These are phyloP conservation scores for Raddia guianensis DNA, from an alignment of 176 grass and related monocot genomes.

Conservation along the genomic window DNA sequence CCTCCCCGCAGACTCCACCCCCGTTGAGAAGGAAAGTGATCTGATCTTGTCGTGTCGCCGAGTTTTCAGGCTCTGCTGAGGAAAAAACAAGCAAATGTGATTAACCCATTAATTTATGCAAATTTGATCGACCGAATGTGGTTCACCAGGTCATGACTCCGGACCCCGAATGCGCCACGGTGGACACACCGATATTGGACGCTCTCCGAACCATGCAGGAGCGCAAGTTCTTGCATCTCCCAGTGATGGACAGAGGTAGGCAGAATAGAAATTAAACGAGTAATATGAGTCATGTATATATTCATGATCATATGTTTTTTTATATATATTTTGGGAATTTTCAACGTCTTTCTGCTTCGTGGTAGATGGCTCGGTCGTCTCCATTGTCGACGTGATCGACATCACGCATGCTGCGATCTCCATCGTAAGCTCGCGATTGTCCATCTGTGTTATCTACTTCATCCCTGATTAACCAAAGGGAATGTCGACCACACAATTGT, in stretches of 20 bases:
- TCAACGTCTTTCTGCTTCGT: too few species aligned
- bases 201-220: slow-evolving; percentile 75
- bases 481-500: too few species aligned
- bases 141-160: slow-evolving; percentile 66
- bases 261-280: too few species aligned
- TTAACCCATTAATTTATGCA: too few species aligned
- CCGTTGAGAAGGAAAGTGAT: slow-evolving; percentile 55
- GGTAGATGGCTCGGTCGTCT: slow-evolving; percentile 62
- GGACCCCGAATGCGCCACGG: slow-evolving; percentile 69
- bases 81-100: too few species aligned
- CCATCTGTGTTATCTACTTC: not conserved
- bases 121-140: not conserved
- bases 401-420: slow-evolving; percentile 63
- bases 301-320: not conserved
- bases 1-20: slow-evolving; percentile 51
- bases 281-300: too few species aligned
- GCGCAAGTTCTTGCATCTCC: slow-evolving; percentile 87
- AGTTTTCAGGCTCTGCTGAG: not conserved
- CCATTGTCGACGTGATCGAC: slow-evolving; percentile 69
- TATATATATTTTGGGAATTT: not conserved
- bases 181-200: slow-evolving; percentile 76
- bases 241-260: slow-evolving; percentile 54
- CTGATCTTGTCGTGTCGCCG: not conserved
- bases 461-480: too few species aligned
- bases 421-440: slow-evolving; percentile 42